Percentiles rank a stretch among this genome's conserved stretches.
Conservation (phyloP, 139 green algal species). For the Picochlorum sp. region DNA sequence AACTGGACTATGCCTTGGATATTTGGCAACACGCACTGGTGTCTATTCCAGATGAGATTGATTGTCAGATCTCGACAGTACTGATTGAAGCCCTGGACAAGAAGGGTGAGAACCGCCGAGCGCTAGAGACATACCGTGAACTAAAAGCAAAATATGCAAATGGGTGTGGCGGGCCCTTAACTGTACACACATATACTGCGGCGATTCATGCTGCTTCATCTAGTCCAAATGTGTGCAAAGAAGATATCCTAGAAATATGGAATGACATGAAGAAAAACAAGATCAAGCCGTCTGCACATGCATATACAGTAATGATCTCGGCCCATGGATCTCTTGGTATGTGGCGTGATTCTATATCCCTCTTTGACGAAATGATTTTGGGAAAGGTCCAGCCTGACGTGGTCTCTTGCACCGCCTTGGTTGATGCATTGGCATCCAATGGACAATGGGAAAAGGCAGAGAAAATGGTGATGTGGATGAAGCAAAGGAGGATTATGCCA, state of each 20-base stretch:
- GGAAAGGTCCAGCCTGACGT: conserved; percentile 66
- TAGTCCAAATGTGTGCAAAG: conserved; percentile 36
- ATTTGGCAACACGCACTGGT: conserved; percentile 49
- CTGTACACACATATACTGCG: conserved; percentile 72
- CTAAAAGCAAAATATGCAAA: conserved; percentile 37
- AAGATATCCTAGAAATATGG: conserved; percentile 63
- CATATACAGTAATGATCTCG: conserved; percentile 70
- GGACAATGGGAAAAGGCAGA: conserved; percentile 66
- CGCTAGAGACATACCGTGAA: conserved; percentile 52
- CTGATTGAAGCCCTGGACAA: conserved; percentile 70
- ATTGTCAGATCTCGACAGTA: conserved; percentile 69
- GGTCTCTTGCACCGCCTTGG: conserved; percentile 78
- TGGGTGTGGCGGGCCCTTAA: conserved; percentile 43
- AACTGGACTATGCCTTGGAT: conserved; percentile 43
- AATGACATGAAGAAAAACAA: conserved; percentile 55
- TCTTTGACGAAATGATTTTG: conserved; percentile 78
- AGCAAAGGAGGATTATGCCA: conserved; percentile 37
- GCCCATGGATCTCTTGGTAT: conserved; percentile 61
- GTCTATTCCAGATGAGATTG: conserved; percentile 32
- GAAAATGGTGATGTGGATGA: conserved; percentile 42
- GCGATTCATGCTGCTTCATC: conserved; percentile 75
- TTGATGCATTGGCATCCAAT: conserved; percentile 64
- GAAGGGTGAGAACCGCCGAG: conserved; percentile 48
- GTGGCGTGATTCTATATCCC: conserved; percentile 54
- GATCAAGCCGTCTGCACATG: conserved; percentile 51